Percentiles rank a stretch among this genome's conserved stretches.
Evolutionary conservation across 768 basidiomycete species (phyloP).

Genomic region (Russula compacta): DNA sequence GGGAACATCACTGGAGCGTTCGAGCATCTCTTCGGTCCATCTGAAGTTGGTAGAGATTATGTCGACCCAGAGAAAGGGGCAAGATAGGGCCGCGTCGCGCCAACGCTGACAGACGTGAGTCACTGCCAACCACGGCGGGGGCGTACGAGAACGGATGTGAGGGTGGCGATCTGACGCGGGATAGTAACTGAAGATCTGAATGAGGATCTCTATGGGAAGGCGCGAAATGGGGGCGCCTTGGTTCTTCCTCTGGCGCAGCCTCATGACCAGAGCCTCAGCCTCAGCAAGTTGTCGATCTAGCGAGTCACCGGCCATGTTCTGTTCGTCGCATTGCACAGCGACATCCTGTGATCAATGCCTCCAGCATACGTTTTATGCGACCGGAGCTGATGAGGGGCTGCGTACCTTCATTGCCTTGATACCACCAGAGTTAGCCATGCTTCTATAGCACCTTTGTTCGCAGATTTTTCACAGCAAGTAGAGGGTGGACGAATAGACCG

Average conservation of each 20-base stretch:
- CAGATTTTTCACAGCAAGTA: background rate
- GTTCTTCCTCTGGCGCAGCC: constrained; percentile 13
- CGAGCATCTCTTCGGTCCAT: constrained; percentile 16
- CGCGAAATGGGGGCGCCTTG: constrained; percentile 13
- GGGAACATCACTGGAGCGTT: constrained; percentile 12
- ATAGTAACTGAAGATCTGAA: constrained; percentile 13
- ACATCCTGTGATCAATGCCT: background rate
- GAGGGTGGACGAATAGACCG: background rate
- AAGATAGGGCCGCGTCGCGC: constrained; percentile 11
- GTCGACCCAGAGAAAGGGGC: constrained; percentile 14
- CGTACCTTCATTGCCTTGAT: constrained; percentile 3
- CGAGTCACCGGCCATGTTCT: background rate
- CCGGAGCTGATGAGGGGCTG: background rate
- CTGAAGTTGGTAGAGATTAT: constrained; percentile 12
- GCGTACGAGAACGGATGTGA: constrained; percentile 8
- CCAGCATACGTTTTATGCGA: background rate
- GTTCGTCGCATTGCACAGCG: constrained; percentile 2
- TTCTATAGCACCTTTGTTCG: background rate
- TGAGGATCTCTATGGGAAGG: constrained; percentile 15
- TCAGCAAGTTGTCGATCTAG: constrained; percentile 6
- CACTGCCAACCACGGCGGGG: constrained; percentile 13
- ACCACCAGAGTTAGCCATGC: background rate
- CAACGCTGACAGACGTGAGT: constrained; percentile 18
- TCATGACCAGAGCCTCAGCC: constrained; percentile 3
- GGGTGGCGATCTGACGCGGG: constrained; percentile 10